Evolutionary conservation across 2,329 filamentous ascomycete genomes (phyloP).

Genomic region (Fusarium oxysporum): DNA sequence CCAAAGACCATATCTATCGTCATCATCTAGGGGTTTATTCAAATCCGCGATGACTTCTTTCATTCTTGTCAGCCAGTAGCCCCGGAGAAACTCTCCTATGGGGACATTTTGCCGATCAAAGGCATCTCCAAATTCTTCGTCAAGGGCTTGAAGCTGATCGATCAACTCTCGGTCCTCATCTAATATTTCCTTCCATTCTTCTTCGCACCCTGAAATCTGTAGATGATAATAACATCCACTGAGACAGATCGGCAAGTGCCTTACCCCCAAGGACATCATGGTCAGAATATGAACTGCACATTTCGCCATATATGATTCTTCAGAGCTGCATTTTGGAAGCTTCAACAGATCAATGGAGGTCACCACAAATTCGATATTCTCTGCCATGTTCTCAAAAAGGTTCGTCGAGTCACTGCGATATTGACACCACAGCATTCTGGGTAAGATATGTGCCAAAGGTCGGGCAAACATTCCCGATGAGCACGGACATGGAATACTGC

Average conservation of each 20-base stretch:
- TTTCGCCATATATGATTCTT: not conserved
- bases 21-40: accelerated
- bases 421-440: accelerated
- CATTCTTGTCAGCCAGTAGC: not conserved
- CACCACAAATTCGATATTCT: not conserved
- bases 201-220: not conserved
- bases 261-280: not conserved
- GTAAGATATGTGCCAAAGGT: not conserved
- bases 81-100: accelerated
- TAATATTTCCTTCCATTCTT: not conserved
- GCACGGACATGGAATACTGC: not conserved
- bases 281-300: not conserved
- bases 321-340: accelerated
- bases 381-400: not conserved
- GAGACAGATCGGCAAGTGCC: not conserved
- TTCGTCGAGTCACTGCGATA: accelerated
- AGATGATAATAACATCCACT: accelerated
- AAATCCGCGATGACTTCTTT: accelerated
- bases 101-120: accelerated
- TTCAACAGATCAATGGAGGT: accelerated
- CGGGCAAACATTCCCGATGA: not conserved
- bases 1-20: accelerated
- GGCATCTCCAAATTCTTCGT: not conserved
- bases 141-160: not conserved
- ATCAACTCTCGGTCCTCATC: not conserved